Evolutionary conservation across 164 flowering plant genomes (phyloP), one percentile per base, ranked within the genome.

Genomic region (Piper betle): DNA sequence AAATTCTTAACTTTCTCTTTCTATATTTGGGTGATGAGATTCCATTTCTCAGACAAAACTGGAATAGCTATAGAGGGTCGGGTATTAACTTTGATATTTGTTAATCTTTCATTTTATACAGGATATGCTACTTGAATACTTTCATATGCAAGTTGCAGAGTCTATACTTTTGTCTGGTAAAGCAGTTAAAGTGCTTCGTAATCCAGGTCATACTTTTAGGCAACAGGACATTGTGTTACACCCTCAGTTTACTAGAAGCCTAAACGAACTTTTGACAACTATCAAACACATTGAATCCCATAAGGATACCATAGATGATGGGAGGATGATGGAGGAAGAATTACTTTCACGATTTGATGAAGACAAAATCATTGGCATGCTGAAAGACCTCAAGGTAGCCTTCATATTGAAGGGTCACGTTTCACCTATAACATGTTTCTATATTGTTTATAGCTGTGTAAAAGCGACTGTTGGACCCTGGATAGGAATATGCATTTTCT

Each of bases 71-170:
- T 18, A 18, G 4, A 16, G 17, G 8, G 9, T 8, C 16, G 25
- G 55, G 6, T 3, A 17, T 8, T 17, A 15, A 18, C 20, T 18
- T 54, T 18, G 5, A 46, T 46, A 48, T 37, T 61, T 54, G 52
- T 15, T 52, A 41, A 65, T 58, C 62, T 52, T 63, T 33, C 39
- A 55, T 39, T 1, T 25, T 15, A 63, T 73, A 70, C 88, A 94
- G 97, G 97, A 88, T 69, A 90, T 94, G 99, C 81, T 91, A 46
- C 97, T 97, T 33, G 92, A 93, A 54, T 84, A 94, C 73, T 84
- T 94, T 40, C 85, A 81, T 55, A 85, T 94, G 96, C 88, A 82
- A 62, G 84, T 93, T 64, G 99, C 96, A 48, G 96, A 91, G 66
- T 86, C 97, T 39, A 72, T 94, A 74, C 86, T 88, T 61, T 94